Conservation (phyloP, 805 yeast genomes). For the Saccharomycopsis sp. region DNA sequence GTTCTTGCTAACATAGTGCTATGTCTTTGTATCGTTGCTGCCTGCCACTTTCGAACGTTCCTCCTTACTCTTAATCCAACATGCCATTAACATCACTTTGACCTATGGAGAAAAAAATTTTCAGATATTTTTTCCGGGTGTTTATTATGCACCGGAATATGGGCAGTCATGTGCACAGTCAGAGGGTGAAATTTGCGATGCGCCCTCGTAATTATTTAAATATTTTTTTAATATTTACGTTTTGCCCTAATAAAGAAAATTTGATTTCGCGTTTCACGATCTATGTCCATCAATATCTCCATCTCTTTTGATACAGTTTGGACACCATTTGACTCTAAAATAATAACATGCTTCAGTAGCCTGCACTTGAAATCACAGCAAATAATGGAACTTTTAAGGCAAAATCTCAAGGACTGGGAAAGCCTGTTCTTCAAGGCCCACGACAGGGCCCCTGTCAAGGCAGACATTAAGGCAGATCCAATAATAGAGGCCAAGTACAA, state of each 20-base stretch:
- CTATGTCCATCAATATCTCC: background rate
- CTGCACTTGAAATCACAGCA: background rate
- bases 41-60: background rate
- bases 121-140: background rate
- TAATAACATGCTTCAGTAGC: background rate
- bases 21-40: background rate
- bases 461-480: conserved; percentile 17
- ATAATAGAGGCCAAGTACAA: conserved; percentile 17
- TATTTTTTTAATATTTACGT: background rate
- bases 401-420: conserved; percentile 18
- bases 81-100: background rate
- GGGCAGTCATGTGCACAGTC: background rate
- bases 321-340: too few relatives aligned
- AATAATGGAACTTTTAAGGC: conserved; percentile 8
- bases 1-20: background rate
- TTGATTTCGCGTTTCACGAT: background rate
- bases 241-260: background rate
- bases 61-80: background rate
- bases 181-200: background rate
- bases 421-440: conserved; percentile 7
- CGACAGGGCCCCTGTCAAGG: conserved; percentile 16
- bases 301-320: background rate
- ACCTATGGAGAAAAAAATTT: background rate
- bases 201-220: background rate
- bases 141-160: background rate